Conservation (phyloP, 495 filamentous ascomycete genomes). For the Podospora bellae-mahoneyi region DNA sequence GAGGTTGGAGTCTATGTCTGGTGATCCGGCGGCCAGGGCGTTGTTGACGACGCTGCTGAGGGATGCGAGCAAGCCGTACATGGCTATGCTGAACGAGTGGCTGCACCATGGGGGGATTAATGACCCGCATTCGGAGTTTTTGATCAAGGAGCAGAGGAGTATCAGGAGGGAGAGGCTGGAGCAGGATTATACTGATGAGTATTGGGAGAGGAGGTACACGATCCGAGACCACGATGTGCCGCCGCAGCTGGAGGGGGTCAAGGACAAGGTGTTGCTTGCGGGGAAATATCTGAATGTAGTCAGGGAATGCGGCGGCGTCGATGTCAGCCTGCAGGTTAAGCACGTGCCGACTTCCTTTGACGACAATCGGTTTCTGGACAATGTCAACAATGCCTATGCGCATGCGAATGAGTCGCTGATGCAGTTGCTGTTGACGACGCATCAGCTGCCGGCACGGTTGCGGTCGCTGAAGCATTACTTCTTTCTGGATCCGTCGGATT, state of each 20-base stretch:
- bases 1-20: constrained; percentile 80
- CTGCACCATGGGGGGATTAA: constrained; percentile 92
- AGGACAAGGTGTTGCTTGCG: constrained; percentile 88
- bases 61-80: constrained; percentile 90
- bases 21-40: constrained; percentile 80
- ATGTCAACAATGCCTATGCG: constrained; percentile 91
- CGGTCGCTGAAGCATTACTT: constrained; percentile 96
- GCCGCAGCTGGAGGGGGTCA: constrained; percentile 86
- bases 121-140: constrained; percentile 90
- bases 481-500: constrained; percentile 95
- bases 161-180: constrained; percentile 88
- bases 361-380: constrained; percentile 85
- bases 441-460: constrained; percentile 80
- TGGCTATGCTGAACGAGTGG: constrained; percentile 99
- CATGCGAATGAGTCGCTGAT: constrained; percentile 94
- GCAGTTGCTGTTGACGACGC: constrained; percentile 84
- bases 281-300: constrained; percentile 99
- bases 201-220: constrained; percentile 97
- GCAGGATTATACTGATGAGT: constrained; percentile 96
- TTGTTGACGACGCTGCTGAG: constrained; percentile 75
- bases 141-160: constrained; percentile 93
- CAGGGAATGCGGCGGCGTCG: constrained; percentile 91
- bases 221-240: constrained; percentile 87
- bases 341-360: constrained; percentile 91
- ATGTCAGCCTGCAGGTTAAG: constrained; percentile 81